Evolutionary conservation across 75 land plant species (phyloP).

Genomic region (Picea glauca): DNA sequence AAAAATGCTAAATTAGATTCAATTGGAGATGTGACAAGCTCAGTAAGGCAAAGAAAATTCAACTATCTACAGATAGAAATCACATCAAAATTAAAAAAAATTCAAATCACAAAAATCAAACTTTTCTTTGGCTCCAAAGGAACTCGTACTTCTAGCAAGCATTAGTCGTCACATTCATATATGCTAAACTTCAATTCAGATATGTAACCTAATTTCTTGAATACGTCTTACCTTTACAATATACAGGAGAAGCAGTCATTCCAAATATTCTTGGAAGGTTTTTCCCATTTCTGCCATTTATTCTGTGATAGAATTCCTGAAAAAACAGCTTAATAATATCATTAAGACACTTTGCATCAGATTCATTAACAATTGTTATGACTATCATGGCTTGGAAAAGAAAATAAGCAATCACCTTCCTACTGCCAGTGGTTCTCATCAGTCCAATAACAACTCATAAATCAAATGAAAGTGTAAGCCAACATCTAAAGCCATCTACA

Average conservation of each 20-base stretch:
- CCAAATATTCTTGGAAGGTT: constrained; percentile 73
- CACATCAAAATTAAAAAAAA: too few relatives aligned
- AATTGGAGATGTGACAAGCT: not conserved
- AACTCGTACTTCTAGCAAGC: not conserved
- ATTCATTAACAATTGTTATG: not conserved
- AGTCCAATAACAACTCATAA: not conserved
- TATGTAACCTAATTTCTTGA: not conserved
- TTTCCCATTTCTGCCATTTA: not conserved
- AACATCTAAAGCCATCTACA: not conserved
- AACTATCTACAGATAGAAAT: not conserved
- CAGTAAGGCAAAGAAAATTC: not conserved
- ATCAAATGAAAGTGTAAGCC: not conserved
- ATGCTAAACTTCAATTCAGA: not conserved
- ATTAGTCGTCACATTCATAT: not conserved
- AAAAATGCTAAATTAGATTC: not conserved
- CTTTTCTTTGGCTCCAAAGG: not conserved
- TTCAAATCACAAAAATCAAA: not conserved
- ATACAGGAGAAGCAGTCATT: constrained; percentile 80
- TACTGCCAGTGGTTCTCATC: not conserved
- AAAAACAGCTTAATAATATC: constrained; percentile 3
- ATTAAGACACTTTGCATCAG: not conserved
- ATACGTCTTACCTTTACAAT: constrained; percentile 41
- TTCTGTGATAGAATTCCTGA: constrained; percentile 61
- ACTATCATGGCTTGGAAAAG: not conserved
- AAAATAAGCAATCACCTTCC: not conserved